phyloP scores from a whole-genome alignment of 1,284 basidiomycete species.

The Stereum hirsutum region DNA sequence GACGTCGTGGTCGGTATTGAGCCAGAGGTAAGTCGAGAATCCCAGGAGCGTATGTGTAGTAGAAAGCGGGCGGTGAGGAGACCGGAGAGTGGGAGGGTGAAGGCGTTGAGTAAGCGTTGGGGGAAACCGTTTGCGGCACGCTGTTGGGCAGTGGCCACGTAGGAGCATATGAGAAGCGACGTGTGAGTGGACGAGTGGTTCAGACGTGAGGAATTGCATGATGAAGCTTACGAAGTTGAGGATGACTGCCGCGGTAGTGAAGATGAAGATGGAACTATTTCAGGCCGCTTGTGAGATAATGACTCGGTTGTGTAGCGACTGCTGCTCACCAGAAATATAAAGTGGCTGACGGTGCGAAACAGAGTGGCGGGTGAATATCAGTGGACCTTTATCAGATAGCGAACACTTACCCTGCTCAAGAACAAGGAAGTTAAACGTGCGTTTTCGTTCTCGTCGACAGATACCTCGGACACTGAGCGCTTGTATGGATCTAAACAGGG shows the following conservation, averaged over 20 bases:
- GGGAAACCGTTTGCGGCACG: slow-evolving; percentile 14
- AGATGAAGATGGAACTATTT: slow-evolving; percentile 11
- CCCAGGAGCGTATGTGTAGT: background rate
- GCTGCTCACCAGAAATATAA: background rate
- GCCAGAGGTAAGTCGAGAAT: background rate
- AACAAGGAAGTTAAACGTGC: slow-evolving; percentile 19
- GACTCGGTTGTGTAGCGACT: too few relatives aligned
- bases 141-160: too few relatives aligned
- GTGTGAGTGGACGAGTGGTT: background rate
- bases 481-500: slow-evolving; percentile 20
- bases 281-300: background rate
- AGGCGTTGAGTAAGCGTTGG: slow-evolving; percentile 21
- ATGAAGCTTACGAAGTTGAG: slow-evolving; percentile 19
- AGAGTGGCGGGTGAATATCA: too few relatives aligned
- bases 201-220: background rate
- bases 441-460: slow-evolving; percentile 10
- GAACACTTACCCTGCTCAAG: slow-evolving; percentile 20
- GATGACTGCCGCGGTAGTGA: slow-evolving; percentile 20
- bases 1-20: too few relatives aligned
- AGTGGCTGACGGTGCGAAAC: too few relatives aligned
- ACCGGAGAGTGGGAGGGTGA: slow-evolving; percentile 15
- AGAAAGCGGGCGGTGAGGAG: background rate
- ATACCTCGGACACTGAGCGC: slow-evolving; percentile 16
- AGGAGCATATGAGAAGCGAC: background rate
- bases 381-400: background rate